These are phyloP conservation scores for Backusella tuberculispora DNA, from an alignment of 192 early-diverging fungal genomes.

Conservation along the genomic window DNA sequence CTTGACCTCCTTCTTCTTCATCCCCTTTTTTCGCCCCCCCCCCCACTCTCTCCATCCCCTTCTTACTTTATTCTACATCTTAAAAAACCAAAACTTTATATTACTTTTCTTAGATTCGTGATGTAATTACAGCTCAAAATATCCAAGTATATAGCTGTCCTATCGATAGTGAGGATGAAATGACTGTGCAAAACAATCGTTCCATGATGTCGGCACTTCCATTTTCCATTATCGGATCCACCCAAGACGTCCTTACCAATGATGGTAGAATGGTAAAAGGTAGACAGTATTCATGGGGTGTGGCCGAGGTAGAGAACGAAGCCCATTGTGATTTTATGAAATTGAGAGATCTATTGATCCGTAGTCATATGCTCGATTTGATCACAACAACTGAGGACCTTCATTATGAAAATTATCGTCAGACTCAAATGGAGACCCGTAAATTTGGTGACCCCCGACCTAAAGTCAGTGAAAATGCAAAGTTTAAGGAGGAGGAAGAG, in stretches of 20 bases:
- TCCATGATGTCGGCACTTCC: constrained; percentile 92
- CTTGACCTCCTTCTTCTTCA: neutral
- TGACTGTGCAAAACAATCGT: constrained; percentile 74
- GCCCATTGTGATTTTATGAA: constrained; percentile 98
- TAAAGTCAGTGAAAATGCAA: constrained; percentile 79
- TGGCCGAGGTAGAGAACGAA: constrained; percentile 99
- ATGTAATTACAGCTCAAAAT: constrained; percentile 90
- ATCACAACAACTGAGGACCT: constrained; percentile 91
- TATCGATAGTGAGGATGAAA: constrained; percentile 90
- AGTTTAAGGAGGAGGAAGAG: constrained; percentile 99
- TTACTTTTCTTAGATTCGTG: constrained; percentile 39
- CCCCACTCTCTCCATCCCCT: neutral
- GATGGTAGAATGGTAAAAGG: constrained; percentile 94
- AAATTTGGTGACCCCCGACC: constrained; percentile 80
- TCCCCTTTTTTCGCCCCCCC: neutral
- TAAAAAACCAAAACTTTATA: neutral
- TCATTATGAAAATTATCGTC: constrained; percentile 95
- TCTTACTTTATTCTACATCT: neutral
- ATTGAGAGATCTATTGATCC: constrained; percentile 93
- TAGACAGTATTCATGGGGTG: constrained; percentile 97
- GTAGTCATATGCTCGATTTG: constrained; percentile 97
- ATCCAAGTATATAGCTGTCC: constrained; percentile 93
- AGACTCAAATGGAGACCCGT: constrained; percentile 85
- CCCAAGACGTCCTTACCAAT: constrained; percentile 78
- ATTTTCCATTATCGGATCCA: constrained; percentile 93